Evolutionary conservation across 1,284 basidiomycete genomes (phyloP).

Genomic region (Malassezia equina): DNA sequence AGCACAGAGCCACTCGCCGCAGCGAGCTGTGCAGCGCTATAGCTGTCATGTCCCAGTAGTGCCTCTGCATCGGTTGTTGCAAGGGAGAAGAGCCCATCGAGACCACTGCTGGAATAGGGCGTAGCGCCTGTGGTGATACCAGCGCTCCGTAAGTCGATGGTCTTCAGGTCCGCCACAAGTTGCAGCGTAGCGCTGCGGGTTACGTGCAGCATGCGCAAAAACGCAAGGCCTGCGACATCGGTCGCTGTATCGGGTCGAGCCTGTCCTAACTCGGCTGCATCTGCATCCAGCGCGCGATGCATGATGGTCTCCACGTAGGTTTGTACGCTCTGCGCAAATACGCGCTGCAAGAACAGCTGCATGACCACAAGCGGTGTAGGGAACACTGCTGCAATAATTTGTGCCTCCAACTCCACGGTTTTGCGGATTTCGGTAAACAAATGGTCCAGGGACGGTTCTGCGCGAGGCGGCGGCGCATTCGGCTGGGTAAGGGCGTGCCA

Average conservation of each 20-base stretch:
- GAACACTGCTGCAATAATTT: constrained; percentile 97
- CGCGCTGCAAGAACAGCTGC: constrained; percentile 94
- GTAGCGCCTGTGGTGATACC: constrained; percentile 25
- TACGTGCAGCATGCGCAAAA: constrained; percentile 80
- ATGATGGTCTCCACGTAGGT: constrained; percentile 44
- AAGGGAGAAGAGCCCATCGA: constrained; percentile 14
- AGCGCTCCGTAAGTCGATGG: constrained; percentile 62
- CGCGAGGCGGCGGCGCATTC: constrained; percentile 64
- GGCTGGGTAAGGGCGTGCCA: constrained; percentile 62
- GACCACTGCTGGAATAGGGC: not conserved
- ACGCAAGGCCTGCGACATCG: constrained; percentile 55
- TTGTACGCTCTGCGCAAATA: constrained; percentile 78
- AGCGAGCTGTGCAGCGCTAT: constrained; percentile 22
- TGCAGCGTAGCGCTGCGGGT: constrained; percentile 68
- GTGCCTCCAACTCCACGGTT: constrained; percentile 88
- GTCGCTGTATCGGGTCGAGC: constrained; percentile 4
- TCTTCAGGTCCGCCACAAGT: constrained; percentile 83
- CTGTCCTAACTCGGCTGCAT: not conserved
- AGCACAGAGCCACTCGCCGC: constrained; percentile 28
- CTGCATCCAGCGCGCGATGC: constrained; percentile 24
- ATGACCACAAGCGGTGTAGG: constrained; percentile 94
- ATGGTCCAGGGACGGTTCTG: constrained; percentile 67
- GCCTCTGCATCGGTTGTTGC: constrained; percentile 4
- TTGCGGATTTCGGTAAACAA: constrained; percentile 77
- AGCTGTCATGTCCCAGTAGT: constrained; percentile 20